Percentiles rank a stretch among this genome's conserved stretches.
Conservation (phyloP, 2,329 filamentous ascomycete genomes). For the Xylaria polymorpha region DNA sequence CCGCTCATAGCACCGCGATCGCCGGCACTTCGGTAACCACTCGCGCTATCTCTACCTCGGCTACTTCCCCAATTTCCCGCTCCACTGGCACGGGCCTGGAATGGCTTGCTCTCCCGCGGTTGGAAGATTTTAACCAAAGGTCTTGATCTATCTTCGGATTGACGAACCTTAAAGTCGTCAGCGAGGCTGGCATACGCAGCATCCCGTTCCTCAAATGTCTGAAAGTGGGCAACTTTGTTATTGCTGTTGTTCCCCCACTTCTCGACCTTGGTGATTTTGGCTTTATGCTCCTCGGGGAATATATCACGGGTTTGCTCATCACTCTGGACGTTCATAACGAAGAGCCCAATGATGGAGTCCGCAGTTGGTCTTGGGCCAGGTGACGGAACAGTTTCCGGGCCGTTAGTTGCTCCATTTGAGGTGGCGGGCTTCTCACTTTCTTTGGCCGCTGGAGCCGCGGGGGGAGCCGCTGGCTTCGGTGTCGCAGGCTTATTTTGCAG, state of each 20-base stretch:
- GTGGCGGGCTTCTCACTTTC: slow-evolving; percentile 67
- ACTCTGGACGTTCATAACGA: slow-evolving; percentile 85
- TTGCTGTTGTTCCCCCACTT: slow-evolving; percentile 75
- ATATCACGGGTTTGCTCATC: slow-evolving; percentile 86
- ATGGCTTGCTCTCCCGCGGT: slow-evolving; percentile 69
- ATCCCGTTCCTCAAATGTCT: slow-evolving; percentile 81
- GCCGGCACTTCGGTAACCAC: slow-evolving; percentile 86
- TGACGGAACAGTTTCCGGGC: slow-evolving; percentile 65
- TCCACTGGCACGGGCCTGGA: slow-evolving; percentile 67
- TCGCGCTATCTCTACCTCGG: slow-evolving; percentile 70
- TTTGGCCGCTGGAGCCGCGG: slow-evolving; percentile 57
- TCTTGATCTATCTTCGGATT: slow-evolving; percentile 78
- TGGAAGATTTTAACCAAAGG: slow-evolving; percentile 87
- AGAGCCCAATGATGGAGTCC: slow-evolving; percentile 83
- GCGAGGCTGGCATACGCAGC: slow-evolving; percentile 79
- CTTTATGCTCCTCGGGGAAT: slow-evolving; percentile 83
- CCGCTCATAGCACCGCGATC: slow-evolving; percentile 72
- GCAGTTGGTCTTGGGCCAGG: slow-evolving; percentile 69
- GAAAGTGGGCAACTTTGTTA: slow-evolving; percentile 89
- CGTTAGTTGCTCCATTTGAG: slow-evolving; percentile 66
- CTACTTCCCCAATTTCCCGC: slow-evolving; percentile 76
- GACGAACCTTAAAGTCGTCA: slow-evolving; percentile 78
- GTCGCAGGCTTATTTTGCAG: slow-evolving; percentile 60
- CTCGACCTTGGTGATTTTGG: slow-evolving; percentile 82
- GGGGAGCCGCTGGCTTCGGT: slow-evolving; percentile 57